phyloP scores from a whole-genome alignment of 805 yeast genomes.

The Metschnikowia colocasiae region DNA sequence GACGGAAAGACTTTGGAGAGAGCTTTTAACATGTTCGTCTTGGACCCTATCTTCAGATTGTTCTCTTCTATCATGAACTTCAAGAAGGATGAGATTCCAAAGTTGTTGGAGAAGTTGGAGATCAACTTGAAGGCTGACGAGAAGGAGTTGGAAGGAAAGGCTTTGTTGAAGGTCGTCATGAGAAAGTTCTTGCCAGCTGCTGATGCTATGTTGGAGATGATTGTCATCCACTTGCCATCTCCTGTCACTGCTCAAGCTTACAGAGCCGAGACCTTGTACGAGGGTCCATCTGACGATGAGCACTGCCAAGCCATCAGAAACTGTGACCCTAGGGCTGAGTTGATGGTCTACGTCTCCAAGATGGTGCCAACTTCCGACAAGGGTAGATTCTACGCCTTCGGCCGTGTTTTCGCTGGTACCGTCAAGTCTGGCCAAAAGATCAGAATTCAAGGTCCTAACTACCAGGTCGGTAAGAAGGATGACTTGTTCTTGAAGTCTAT shows the following conservation, averaged over 20 bases:
- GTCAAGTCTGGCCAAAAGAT: constrained; percentile 98
- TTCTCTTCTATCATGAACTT: constrained; percentile 97
- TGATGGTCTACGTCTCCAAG: constrained; percentile 99
- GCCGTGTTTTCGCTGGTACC: constrained; percentile 99
- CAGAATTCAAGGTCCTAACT: constrained; percentile 99
- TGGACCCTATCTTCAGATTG: constrained; percentile 98
- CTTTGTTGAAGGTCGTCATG: constrained; percentile 96
- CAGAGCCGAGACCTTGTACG: constrained; percentile 99
- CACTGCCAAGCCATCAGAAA: constrained; percentile 88
- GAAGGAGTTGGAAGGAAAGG: constrained; percentile 98
- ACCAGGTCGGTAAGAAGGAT: constrained; percentile 96
- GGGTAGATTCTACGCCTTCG: constrained; percentile 99
- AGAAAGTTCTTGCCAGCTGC: constrained; percentile 99
- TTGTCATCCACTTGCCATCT: constrained; percentile 96
- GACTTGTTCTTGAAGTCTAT: constrained; percentile 95
- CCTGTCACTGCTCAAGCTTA: constrained; percentile 98
- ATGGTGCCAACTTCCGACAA: constrained; percentile 99
- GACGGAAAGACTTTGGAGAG: constrained; percentile 94
- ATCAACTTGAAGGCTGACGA: constrained; percentile 92
- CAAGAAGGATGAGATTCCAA: constrained; percentile 95
- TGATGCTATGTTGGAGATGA: constrained; percentile 98
- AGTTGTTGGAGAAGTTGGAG: constrained; percentile 89
- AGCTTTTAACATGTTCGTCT: constrained; percentile 98
- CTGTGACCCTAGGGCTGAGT: constrained; percentile 98
- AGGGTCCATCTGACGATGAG: constrained; percentile 96